Percentiles rank a stretch among this genome's conserved stretches.
Conservation (phyloP, 441 rosid genomes). For the Corymbia calophylla region DNA sequence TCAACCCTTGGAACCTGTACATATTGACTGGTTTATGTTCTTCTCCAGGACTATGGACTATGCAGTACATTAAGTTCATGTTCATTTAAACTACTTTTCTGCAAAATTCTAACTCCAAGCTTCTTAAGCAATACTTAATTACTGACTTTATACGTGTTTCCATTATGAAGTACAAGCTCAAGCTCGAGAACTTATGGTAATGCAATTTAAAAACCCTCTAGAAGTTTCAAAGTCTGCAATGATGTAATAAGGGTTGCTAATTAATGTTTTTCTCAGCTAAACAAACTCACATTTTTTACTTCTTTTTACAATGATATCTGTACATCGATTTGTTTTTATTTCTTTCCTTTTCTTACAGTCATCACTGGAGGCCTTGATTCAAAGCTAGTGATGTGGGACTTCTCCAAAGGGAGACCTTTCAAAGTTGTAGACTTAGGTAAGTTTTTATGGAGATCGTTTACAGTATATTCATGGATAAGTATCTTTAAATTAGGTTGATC, state of each 20-base stretch:
- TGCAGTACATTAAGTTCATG: not conserved
- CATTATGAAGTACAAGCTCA: not conserved
- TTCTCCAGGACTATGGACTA: not conserved
- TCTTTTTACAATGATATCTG: not conserved
- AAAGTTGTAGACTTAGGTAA: slow-evolving; percentile 72
- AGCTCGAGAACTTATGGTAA: not conserved
- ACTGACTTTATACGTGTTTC: not conserved
- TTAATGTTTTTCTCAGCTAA: not conserved
- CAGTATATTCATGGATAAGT: not conserved
- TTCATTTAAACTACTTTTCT: not conserved
- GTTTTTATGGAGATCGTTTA: not conserved
- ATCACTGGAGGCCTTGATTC: slow-evolving; percentile 90
- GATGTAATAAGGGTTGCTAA: not conserved
- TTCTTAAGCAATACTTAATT: not conserved
- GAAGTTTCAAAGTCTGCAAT: not conserved
- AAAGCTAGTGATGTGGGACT: slow-evolving; percentile 87
- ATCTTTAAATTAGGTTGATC: not conserved
- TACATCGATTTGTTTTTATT: not conserved
- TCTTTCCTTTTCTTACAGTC: slow-evolving; percentile 23
- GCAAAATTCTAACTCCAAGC: not conserved
- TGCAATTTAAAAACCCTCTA: not conserved
- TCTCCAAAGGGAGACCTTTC: slow-evolving; percentile 65
- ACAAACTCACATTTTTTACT: not conserved
- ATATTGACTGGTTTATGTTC: not conserved
- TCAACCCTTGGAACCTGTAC: not conserved